Evolutionary conservation across 768 basidiomycete species (phyloP), one percentile per base, ranked within the genome.

Genomic region (Trametes elegans): DNA sequence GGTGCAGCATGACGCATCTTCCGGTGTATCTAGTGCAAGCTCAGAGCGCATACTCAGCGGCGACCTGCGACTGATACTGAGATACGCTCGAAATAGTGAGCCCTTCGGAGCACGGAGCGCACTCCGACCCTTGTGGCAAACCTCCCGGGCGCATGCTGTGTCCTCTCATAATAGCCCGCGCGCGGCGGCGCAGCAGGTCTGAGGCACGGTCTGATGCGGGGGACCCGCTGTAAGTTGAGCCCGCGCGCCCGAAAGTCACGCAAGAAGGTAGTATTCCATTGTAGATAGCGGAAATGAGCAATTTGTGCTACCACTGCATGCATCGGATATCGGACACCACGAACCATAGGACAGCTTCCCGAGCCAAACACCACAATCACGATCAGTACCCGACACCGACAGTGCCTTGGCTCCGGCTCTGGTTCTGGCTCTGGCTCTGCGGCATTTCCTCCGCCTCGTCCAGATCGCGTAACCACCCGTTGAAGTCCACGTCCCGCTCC

Each of bases 401-500:
- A 9, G 47, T 18, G 24, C 49, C 53, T 31, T 55, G 59, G 28
- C 59, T 60, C 32, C 57, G 55, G 34, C 45, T 40, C 9, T 39
- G 38, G n/a, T n/a, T n/a, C 38, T 55, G 59, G 28, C 59, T 60
- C 32, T 60, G 55, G 34, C 45, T 40, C 9, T 39, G 38, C 21
- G 48, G 29, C 55, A 35, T 48, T 26, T 53, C 53, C 24, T 56
- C 54, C 32, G 66, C 62, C 26, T 71, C 65, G 40, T 69, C 71
- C 28, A 71, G 59, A 60, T 79, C 76, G 38, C 66, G 74, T 62
- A 81, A 60, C 82, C 81, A 84, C 7, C 73, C 77, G 32, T 72
- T 75, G 58, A 77, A 82, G 58, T 84, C 82, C 4, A 84, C 75
- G 55, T 85, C 85, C 58, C 74, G 74, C 64, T 82, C 80, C 57